Evolutionary conservation across 345 rosid species (phyloP).

Genomic region (Eucalyptus victrix): DNA sequence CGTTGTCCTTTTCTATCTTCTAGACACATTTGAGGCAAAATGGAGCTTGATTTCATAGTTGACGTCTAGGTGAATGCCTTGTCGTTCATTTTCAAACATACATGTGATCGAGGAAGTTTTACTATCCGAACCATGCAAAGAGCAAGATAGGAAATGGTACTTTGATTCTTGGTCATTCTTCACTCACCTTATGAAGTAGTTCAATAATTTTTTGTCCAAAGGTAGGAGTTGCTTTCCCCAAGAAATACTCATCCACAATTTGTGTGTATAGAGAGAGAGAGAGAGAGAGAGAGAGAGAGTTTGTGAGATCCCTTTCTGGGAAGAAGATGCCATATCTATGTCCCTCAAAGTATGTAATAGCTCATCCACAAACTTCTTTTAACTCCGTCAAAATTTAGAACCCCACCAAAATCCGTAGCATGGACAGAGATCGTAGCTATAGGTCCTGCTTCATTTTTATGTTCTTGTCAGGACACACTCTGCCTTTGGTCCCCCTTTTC

Average conservation of each 20-base stretch:
- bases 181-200: background rate
- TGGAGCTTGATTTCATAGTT: background rate
- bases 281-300: background rate
- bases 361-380: background rate
- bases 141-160: background rate
- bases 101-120: background rate
- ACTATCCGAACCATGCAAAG: background rate
- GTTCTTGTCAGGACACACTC: background rate
- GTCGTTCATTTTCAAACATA: background rate
- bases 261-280: background rate
- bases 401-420: background rate
- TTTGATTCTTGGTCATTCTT: background rate
- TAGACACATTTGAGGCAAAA: background rate
- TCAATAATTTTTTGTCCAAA: background rate
- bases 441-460: background rate
- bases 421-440: background rate
- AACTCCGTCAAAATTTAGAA: background rate
- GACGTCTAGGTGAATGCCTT: background rate
- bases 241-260: slow-evolving; percentile 7
- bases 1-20: background rate
- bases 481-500: background rate
- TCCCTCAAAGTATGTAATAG: background rate
- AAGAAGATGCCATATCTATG: background rate
- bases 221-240: background rate
- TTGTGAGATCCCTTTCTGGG: background rate